Evolutionary conservation across 768 basidiomycete genomes (phyloP).

Genomic region (Austroboletus eburneus): DNA sequence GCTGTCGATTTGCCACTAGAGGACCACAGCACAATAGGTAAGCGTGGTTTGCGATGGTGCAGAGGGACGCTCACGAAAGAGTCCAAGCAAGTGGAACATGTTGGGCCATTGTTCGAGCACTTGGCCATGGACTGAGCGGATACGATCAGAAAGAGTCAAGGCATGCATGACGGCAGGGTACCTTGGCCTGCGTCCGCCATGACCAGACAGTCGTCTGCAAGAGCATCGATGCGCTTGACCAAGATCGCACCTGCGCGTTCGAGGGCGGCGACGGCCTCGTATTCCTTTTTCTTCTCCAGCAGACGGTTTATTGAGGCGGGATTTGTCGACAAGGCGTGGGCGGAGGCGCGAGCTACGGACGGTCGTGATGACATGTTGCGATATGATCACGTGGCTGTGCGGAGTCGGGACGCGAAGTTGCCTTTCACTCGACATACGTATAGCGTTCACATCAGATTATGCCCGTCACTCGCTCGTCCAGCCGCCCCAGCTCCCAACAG

Average conservation of each 20-base stretch:
- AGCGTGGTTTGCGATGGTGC: not conserved
- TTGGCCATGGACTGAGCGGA: constrained; percentile 61
- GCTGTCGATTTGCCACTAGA: constrained; percentile 49
- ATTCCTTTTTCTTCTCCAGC: constrained; percentile 77
- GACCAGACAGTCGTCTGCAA: constrained; percentile 68
- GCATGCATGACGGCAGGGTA: not conserved
- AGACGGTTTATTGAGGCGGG: constrained; percentile 54
- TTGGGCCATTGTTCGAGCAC: constrained; percentile 78
- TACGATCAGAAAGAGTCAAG: not conserved
- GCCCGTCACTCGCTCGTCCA: constrained; percentile 30
- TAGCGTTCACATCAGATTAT: constrained; percentile 8
- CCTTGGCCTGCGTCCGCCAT: constrained; percentile 70
- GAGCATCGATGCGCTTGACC: constrained; percentile 60
- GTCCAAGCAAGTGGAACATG: constrained; percentile 73
- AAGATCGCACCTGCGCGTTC: constrained; percentile 61
- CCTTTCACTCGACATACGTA: no score
- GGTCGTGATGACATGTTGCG: constrained; percentile 43
- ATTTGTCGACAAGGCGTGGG: constrained; percentile 35
- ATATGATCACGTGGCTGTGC: constrained; percentile 17
- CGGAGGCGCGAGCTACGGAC: constrained; percentile 52
- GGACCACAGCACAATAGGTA: no score
- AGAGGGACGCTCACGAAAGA: constrained; percentile 51
- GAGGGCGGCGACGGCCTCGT: constrained; percentile 68
- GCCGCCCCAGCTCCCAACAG: constrained; percentile 11
- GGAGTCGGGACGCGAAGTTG: constrained; percentile 17